These are phyloP conservation scores for Veloporphyrellus conicus DNA, from an alignment of 1,284 basidiomycete genomes.

Conservation along the genomic window DNA sequence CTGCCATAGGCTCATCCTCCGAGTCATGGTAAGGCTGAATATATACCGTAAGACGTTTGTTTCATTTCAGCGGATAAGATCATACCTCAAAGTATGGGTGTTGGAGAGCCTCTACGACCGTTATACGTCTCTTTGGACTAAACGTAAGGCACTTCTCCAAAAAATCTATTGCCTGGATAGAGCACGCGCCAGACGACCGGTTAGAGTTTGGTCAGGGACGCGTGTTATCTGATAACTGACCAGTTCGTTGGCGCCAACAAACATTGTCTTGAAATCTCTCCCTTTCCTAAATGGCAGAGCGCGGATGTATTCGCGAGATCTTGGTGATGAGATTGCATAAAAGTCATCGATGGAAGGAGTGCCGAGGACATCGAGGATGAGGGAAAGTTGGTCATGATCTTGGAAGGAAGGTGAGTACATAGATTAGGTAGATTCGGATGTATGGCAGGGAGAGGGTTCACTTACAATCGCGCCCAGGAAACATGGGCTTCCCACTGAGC, in stretches of 20 bases:
- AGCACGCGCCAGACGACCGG: neutral
- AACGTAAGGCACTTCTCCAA: constrained; percentile 89
- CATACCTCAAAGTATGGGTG: constrained; percentile 86
- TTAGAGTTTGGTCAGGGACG: neutral
- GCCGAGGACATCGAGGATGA: constrained; percentile 80
- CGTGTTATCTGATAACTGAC: constrained; percentile 33
- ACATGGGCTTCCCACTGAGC: constrained; percentile 85
- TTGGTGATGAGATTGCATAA: constrained; percentile 81
- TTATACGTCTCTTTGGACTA: constrained; percentile 86
- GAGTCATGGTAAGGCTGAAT: constrained; percentile 82
- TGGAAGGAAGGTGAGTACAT: neutral
- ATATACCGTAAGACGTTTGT: no score
- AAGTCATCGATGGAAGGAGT: constrained; percentile 92
- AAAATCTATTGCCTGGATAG: constrained; percentile 71
- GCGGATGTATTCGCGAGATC: constrained; percentile 89
- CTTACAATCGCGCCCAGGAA: constrained; percentile 82
- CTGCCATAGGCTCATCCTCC: constrained; percentile 79
- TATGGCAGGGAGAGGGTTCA: neutral
- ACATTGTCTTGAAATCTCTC: constrained; percentile 70
- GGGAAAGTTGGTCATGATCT: constrained; percentile 88
- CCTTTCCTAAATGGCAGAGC: constrained; percentile 89
- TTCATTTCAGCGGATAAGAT: no score
- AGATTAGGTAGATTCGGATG: neutral
- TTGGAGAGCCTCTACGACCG: constrained; percentile 82
- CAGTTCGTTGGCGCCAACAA: constrained; percentile 79